A percentile compares a stretch with the other conserved stretches of the same genome.
These are phyloP conservation scores for Gentiana straminea DNA, from an alignment of 257 asterid species.

Conservation along the genomic window DNA sequence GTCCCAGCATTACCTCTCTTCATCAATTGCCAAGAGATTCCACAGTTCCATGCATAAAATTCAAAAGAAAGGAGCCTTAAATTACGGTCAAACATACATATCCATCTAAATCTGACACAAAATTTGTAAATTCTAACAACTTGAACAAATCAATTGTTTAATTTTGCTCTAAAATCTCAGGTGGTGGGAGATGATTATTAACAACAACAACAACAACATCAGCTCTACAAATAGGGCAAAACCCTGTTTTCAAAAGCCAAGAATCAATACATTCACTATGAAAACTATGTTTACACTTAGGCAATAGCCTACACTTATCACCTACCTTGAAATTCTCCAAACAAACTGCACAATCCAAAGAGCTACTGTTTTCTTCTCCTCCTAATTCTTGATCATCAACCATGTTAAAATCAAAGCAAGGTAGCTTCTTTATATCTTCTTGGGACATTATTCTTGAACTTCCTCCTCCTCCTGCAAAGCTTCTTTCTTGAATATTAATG, in stretches of 20 bases:
- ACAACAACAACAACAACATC: constrained; percentile 11
- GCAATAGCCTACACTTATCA: constrained; percentile 62
- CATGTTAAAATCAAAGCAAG: constrained; percentile 43
- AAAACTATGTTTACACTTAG: constrained; percentile 51
- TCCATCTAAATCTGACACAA: too few species aligned
- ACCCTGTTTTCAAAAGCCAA: constrained; percentile 47
- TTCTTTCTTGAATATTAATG: constrained; percentile 19
- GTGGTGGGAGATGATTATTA: too few species aligned
- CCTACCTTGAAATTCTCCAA: constrained; percentile 43
- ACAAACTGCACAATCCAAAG: constrained; percentile 55
- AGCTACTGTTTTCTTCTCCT: not conserved
- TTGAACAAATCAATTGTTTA: too few species aligned
- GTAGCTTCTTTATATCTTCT: constrained; percentile 69
- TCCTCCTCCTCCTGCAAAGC: constrained; percentile 24
- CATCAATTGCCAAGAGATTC: too few species aligned
- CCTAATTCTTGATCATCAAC: constrained; percentile 28
- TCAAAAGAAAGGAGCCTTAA: too few species aligned
- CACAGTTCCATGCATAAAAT: too few species aligned
- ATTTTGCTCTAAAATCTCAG: too few species aligned
- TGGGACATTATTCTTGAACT: constrained; percentile 47
- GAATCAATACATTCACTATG: constrained; percentile 57
- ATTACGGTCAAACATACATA: too few species aligned
- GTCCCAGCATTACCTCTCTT: too few species aligned
- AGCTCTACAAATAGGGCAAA: constrained; percentile 67
- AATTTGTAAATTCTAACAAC: too few species aligned